Base-by-base conservation (phyloP, 2,329 filamentous ascomycete species). In the Alternaria infectoria region DNA sequence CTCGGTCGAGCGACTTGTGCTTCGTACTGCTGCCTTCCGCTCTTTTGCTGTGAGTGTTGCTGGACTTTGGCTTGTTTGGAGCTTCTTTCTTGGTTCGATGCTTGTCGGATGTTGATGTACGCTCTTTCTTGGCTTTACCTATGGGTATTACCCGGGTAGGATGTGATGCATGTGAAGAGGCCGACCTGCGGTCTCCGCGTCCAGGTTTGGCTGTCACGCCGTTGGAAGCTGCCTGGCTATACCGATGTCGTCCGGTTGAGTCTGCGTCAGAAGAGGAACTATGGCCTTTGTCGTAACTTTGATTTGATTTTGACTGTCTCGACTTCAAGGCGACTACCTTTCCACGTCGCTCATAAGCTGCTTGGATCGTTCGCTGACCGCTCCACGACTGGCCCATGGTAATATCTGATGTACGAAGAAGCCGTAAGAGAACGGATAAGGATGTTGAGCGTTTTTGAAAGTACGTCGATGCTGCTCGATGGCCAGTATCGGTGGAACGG, bases 361-460 rank as follows among this genome's bases (percentile, higher is more conserved):
- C 26, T 3, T 32, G 15, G 13, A 32, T 15, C 26, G 25, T 36
- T 40, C 52, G 6, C 32, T 59, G 52, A 12, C 19, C 49, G 45
- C 64, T 66, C 19, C 59, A 40, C 10, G 51, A 43, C 51, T 66
- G 64, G 50, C 64, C 64, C 64, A 66, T 66, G 32, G 17, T 28
- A 17, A 44, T 23, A n/a, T 19, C 5, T 36, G 9, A 5, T 36
- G 49, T 15, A 32, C 6, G 5, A 11, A 2, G 17, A n/a, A 13
- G 19, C 2, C 17, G 12, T 23, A 32, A n/a, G 12, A 32, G 9
- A n/a, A 2, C 15, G 19, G 4, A 15, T 4, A 30, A 32, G 9
- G 5, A 15, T 19, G 8, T 13, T 13, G 7, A 51, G 7, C 6
- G 19, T 6, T 15, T 5, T 23, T 9, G 4, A 36, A 51, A 21